Evolutionary conservation across 164 flowering plant genomes (phyloP).

Genomic region (Sedum album): DNA sequence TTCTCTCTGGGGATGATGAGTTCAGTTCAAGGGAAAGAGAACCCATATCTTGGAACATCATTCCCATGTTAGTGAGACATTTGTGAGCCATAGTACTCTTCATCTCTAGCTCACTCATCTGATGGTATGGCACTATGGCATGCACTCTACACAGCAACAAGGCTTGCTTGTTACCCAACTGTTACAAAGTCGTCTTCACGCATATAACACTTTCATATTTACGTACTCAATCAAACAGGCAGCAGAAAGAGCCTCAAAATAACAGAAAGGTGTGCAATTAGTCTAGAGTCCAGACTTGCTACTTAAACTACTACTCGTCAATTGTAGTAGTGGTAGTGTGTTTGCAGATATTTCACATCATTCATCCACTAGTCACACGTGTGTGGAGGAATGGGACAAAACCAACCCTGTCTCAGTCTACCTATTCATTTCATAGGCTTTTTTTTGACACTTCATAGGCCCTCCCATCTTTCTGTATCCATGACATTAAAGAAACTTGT

Average conservation of each 20-base stretch:
- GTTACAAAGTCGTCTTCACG: conserved; percentile 40
- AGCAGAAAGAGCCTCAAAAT: too few relatives aligned
- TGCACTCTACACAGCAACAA: background rate
- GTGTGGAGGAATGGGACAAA: conserved; percentile 4
- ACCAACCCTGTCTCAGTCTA: background rate
- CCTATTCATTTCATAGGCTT: background rate
- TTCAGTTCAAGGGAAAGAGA: conserved; percentile 43
- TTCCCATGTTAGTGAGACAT: conserved; percentile 19
- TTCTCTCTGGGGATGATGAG: conserved; percentile 31
- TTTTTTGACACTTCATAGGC: conserved; percentile 4
- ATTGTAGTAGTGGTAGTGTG: background rate
- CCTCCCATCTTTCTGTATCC: background rate
- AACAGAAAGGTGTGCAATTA: too few relatives aligned
- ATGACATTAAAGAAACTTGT: background rate
- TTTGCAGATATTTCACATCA: conserved; percentile 4
- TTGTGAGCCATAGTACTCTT: conserved; percentile 25
- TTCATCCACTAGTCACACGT: conserved; percentile 4
- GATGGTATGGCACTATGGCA: too few relatives aligned
- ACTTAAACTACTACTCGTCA: background rate
- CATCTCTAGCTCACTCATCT: too few relatives aligned
- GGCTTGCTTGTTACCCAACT: conserved; percentile 23
- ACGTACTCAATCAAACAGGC: background rate
- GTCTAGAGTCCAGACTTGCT: background rate
- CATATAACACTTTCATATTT: conserved; percentile 8
- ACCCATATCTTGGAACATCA: conserved; percentile 45